Percentiles rank a stretch among this genome's conserved stretches.
Evolutionary conservation across 2,329 filamentous ascomycete species (phyloP).

Genomic region (Acarospora socialis): DNA sequence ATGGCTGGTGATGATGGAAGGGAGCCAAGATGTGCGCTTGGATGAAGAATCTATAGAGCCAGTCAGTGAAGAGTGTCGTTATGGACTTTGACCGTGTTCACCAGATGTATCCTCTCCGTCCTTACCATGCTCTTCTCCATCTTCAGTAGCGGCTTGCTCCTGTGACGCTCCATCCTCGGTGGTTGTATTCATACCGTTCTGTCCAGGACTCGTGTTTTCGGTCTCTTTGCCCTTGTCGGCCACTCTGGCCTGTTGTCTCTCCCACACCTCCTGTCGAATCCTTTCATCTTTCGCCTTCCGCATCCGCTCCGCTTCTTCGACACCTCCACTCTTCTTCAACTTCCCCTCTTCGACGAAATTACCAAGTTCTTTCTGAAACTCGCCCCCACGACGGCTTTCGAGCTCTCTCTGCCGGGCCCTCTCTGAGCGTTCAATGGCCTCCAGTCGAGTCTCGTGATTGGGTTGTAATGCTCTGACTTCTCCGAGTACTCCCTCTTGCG

Average conservation of each 20-base stretch:
- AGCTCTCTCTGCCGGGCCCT: slow-evolving; percentile 82
- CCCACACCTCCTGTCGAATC: slow-evolving; percentile 60
- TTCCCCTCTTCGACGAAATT: slow-evolving; percentile 79
- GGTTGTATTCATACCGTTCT: slow-evolving; percentile 6
- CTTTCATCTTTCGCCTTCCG: slow-evolving; percentile 75
- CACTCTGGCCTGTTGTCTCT: slow-evolving; percentile 36
- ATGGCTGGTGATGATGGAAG: slow-evolving; percentile 8
- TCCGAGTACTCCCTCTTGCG: slow-evolving; percentile 80
- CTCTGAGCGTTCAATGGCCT: slow-evolving; percentile 95
- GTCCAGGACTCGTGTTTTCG: slow-evolving; percentile 15
- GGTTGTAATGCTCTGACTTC: slow-evolving; percentile 88
- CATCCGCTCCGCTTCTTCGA: slow-evolving; percentile 82
- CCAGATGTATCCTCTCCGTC: not conserved
- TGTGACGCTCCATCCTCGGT: not conserved
- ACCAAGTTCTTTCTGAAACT: slow-evolving; percentile 73
- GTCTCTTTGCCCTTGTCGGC: slow-evolving; percentile 32
- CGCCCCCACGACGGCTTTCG: slow-evolving; percentile 55
- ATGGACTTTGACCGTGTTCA: not conserved
- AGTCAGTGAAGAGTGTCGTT: not conserved
- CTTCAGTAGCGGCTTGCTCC: not conserved
- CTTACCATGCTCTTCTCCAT: not conserved
- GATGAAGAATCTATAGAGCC: not conserved
- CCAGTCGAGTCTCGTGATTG: slow-evolving; percentile 83
- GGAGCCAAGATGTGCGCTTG: slow-evolving; percentile 15
- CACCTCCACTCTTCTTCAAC: slow-evolving; percentile 88